Conservation (phyloP, 2,329 filamentous ascomycete species). For the Orbilia quercus region DNA sequence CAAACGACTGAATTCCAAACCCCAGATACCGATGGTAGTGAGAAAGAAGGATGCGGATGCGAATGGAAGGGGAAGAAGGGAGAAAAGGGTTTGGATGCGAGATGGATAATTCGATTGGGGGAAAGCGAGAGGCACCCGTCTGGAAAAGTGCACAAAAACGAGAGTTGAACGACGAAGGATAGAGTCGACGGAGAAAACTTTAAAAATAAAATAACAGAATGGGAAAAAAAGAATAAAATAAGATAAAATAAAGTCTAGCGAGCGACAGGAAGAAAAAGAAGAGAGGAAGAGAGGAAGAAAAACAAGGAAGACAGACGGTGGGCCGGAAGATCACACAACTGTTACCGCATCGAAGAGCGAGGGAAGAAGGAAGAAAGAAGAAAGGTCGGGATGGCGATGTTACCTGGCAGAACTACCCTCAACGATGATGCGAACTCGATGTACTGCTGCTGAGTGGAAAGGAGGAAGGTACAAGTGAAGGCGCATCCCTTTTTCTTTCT, state of each 20-base stretch:
- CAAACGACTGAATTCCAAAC: slow-evolving; percentile 32
- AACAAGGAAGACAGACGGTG: slow-evolving; percentile 20
- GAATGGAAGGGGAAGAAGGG: slow-evolving; percentile 18
- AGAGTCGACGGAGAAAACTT: slow-evolving; percentile 6
- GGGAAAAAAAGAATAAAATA: neutral
- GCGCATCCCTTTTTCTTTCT: slow-evolving; percentile 36
- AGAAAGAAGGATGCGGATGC: slow-evolving; percentile 16
- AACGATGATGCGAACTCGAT: slow-evolving; percentile 17
- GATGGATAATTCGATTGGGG: slow-evolving; percentile 19
- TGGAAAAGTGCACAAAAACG: slow-evolving; percentile 43
- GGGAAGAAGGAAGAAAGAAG: slow-evolving; percentile 20
- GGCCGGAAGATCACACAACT: slow-evolving; percentile 24
- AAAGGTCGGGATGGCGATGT: slow-evolving; percentile 39
- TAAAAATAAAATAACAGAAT: no score
- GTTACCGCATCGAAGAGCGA: slow-evolving; percentile 44
- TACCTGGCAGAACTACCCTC: slow-evolving; percentile 9
- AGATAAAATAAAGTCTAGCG: slow-evolving; percentile 28
- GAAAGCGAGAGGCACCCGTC: slow-evolving; percentile 14
- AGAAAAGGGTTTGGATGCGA: slow-evolving; percentile 20
- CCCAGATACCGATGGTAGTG: slow-evolving; percentile 12
- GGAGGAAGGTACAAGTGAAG: slow-evolving; percentile 18
- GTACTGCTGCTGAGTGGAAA: slow-evolving; percentile 40
- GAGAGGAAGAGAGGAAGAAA: slow-evolving; percentile 8
- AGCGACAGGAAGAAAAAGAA: slow-evolving; percentile 19
- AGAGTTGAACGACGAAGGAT: slow-evolving; percentile 28